Percentiles rank a stretch among this genome's conserved stretches.
Conservation (phyloP, 1,284 basidiomycete species). For the Anthracocystis setariae region DNA sequence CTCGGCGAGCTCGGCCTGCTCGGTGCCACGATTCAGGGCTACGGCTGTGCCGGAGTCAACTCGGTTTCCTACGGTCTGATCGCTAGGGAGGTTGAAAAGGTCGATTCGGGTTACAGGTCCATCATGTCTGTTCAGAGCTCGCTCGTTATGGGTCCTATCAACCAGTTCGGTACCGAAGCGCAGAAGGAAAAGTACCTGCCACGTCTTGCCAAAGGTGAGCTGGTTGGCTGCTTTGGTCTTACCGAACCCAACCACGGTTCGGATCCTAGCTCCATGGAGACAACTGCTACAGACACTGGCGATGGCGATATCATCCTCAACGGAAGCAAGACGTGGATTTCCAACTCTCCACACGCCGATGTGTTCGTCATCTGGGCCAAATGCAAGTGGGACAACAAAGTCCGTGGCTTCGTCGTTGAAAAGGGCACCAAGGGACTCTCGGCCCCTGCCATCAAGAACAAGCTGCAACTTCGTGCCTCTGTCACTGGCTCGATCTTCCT, state of each 20-base stretch:
- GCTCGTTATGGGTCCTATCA: conserved; percentile 97
- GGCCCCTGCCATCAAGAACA: conserved; percentile 90
- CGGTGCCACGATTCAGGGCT: conserved; percentile 90
- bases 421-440: conserved; percentile 88
- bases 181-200: conserved; percentile 94
- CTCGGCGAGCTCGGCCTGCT: conserved; percentile 93
- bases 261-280: conserved; percentile 93
- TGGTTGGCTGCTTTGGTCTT: conserved; percentile 92
- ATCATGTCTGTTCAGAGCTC: conserved; percentile 96
- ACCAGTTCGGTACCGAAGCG: conserved; percentile 84
- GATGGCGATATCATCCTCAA: conserved; percentile 85
- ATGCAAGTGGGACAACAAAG: conserved; percentile 90
- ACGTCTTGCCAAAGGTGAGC: conserved; percentile 83
- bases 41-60: conserved; percentile 92
- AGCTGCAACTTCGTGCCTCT: conserved; percentile 87
- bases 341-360: conserved; percentile 76
- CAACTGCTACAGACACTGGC: conserved; percentile 81
- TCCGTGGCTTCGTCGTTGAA: conserved; percentile 91
- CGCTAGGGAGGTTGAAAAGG: conserved; percentile 89
- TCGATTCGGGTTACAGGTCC: conserved; percentile 95
- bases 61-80: conserved; percentile 93
- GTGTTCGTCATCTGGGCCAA: conserved; percentile 92
- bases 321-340: conserved; percentile 97
- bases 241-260: conserved; percentile 98
- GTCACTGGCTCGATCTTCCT: conserved; percentile 93